Percentiles rank a stretch among this genome's conserved stretches.
Evolutionary conservation across 257 asterid species (phyloP).

Genomic region (Coffea canephora): DNA sequence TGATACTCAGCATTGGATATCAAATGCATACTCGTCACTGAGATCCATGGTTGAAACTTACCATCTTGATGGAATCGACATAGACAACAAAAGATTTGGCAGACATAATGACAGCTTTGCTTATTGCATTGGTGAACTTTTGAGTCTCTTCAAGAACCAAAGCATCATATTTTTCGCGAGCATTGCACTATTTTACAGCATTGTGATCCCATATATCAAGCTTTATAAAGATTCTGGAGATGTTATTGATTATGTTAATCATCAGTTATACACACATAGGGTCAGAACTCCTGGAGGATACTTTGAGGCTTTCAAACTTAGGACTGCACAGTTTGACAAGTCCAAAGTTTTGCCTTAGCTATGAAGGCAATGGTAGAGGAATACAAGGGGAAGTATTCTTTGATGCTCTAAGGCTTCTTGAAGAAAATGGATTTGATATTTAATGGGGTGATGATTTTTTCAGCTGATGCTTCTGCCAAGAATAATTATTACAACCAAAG

Average conservation of each 20-base stretch:
- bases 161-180: constrained; percentile 56
- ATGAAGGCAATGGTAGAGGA: constrained; percentile 78
- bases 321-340: constrained; percentile 36
- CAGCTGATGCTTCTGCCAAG: constrained; percentile 68
- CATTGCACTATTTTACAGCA: constrained; percentile 55
- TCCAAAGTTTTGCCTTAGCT: constrained; percentile 56
- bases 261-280: constrained; percentile 69
- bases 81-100: constrained; percentile 63
- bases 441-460: constrained; percentile 65
- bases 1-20: constrained; percentile 42
- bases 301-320: constrained; percentile 39
- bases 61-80: constrained; percentile 64
- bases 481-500: constrained; percentile 50
- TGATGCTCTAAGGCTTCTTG: constrained; percentile 45
- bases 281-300: constrained; percentile 39
- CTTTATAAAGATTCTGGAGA: constrained; percentile 34
- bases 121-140: constrained; percentile 65
- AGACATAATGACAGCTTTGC: constrained; percentile 39
- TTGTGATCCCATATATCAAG: constrained; percentile 43
- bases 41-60: constrained; percentile 40
- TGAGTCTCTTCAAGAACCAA: constrained; percentile 50
- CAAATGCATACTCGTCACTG: constrained; percentile 60
- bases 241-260: constrained; percentile 57
- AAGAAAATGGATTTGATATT: constrained; percentile 46
- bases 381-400: constrained; percentile 69